These are phyloP conservation scores for Coemansia guatemalensis DNA, from an alignment of 192 early-diverging fungal genomes.

Conservation along the genomic window DNA sequence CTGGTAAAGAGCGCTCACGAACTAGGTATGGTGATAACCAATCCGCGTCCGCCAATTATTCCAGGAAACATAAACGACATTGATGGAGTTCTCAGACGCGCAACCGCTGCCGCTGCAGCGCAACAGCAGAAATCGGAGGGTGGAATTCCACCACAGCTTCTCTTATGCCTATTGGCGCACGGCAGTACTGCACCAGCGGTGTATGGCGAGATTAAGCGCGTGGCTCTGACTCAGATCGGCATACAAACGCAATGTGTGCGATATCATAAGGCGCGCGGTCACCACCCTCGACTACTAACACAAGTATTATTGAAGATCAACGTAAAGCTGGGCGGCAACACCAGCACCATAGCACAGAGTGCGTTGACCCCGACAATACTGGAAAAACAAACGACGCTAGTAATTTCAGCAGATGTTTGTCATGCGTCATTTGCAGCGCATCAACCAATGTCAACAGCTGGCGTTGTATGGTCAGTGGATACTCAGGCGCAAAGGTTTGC, in stretches of 20 bases:
- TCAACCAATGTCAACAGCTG: slow-evolving; percentile 49
- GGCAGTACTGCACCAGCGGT: slow-evolving; percentile 1
- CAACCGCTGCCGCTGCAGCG: background rate
- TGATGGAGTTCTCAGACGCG: background rate
- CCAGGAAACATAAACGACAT: background rate
- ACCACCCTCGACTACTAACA: slow-evolving; percentile 21
- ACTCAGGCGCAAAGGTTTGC: slow-evolving; percentile 19
- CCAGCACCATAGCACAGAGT: slow-evolving; percentile 14
- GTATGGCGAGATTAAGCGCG: slow-evolving; percentile 58
- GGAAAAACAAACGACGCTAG: slow-evolving; percentile 48
- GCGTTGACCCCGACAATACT: slow-evolving; percentile 7
- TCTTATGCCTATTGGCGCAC: slow-evolving; percentile 32
- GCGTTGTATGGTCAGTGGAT: slow-evolving; percentile 45
- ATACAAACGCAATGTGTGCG: slow-evolving; percentile 56
- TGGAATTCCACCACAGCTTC: slow-evolving; percentile 3
- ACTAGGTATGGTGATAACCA: slow-evolving; percentile 17
- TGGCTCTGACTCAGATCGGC: slow-evolving; percentile 51
- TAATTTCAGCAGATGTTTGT: slow-evolving; percentile 61
- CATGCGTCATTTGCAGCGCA: slow-evolving; percentile 46
- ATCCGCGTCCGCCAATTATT: slow-evolving; percentile 17
- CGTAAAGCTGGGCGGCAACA: slow-evolving; percentile 65
- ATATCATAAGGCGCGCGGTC: slow-evolving; percentile 11
- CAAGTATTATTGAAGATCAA: slow-evolving; percentile 60
- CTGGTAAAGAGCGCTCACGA: slow-evolving; percentile 15
- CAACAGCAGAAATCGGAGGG: background rate